Base-by-base conservation (phyloP, 2,329 filamentous ascomycete species). In the Apiospora sp. region DNA sequence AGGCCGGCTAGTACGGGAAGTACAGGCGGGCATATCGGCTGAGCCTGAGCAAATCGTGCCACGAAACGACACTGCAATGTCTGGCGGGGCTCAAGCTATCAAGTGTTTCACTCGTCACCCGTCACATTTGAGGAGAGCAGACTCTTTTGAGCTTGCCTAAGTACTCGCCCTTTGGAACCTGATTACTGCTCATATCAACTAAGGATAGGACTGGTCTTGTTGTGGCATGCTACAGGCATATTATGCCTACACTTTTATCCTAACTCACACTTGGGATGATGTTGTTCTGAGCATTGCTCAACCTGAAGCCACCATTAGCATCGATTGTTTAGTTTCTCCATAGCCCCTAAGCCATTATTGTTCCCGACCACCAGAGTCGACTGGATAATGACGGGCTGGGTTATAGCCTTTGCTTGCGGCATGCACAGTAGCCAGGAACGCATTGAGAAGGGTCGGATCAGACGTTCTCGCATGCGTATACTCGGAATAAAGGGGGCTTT, bases 1-100 rank as follows among this genome's bases (percentile, higher is more conserved):
- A 77, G 85, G 71, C 84, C 84, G 27, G 79, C 80, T 14, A 84
- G 82, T 71, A 82, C 82, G 14, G 82, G 82, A 67, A 85, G 82
- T 74, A 84, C 83, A 12, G 83, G 83, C 4, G 77, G 76, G 3
- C 77, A 77, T 41, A 72, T 75, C 2, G 76, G 76, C 41, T 80
- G 78, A 71, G 14, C 34, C 58, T 64, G n/a, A 41, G 58, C 16
- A 7, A 13, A 41, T 22, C 30, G 2, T n/a, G 58, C 1, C 54
- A 22, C 13, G 16, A 61, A 22, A 4, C 19, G 19, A 0, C 30
- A 61, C n/a, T 37, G 7, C 54, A 37, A 10, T 61, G 27, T n/a
- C 30, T n/a, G 54, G 54, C 5, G 19, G 27, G 6, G 27, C 30
- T 13, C 34, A 37, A 5, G 19, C 24, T 16, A 12, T 54, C 12